Conservation (phyloP, 2,329 filamentous ascomycete genomes). For the Ascochyta fabae region DNA sequence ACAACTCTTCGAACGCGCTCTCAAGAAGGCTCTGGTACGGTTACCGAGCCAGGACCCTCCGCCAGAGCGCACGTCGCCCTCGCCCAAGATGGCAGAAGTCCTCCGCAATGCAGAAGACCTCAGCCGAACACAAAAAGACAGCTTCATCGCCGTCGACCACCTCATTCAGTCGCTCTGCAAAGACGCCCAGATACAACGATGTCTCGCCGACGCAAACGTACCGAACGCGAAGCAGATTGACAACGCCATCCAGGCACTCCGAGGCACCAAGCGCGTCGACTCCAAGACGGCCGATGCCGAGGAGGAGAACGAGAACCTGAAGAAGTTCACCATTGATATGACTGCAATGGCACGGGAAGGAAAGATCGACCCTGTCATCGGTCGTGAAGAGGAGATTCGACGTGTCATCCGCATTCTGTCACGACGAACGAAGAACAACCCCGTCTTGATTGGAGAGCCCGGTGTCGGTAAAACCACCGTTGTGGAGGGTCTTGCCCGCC, state of each 20-base stretch:
- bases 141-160: conserved; percentile 92
- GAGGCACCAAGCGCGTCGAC: conserved; percentile 91
- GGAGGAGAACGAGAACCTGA: conserved; percentile 90
- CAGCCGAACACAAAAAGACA: conserved; percentile 97
- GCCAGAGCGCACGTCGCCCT: conserved; percentile 83
- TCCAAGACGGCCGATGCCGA: conserved; percentile 95
- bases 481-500: conserved; percentile 91
- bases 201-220: conserved; percentile 84
- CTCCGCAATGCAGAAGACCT: conserved; percentile 85
- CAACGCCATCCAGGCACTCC: conserved; percentile 87
- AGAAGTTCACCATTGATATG: conserved; percentile 99
- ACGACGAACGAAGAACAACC: conserved; percentile 96
- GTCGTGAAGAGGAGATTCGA: conserved; percentile 93
- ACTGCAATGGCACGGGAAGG: conserved; percentile 94
- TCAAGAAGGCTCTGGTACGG: conserved; percentile 91
- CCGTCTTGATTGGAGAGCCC: conserved; percentile 94
- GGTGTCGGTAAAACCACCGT: conserved; percentile 99
- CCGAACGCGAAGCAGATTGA: conserved; percentile 91
- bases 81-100: conserved; percentile 81
- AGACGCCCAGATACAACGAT: conserved; percentile 74
- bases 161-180: conserved; percentile 85
- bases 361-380: conserved; percentile 97
- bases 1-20: conserved; percentile 82
- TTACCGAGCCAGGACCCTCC: conserved; percentile 94
- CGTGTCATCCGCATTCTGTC: conserved; percentile 91